phyloP scores from a whole-genome alignment of 2,329 filamentous ascomycete species.

The Clonostachys sp. region DNA sequence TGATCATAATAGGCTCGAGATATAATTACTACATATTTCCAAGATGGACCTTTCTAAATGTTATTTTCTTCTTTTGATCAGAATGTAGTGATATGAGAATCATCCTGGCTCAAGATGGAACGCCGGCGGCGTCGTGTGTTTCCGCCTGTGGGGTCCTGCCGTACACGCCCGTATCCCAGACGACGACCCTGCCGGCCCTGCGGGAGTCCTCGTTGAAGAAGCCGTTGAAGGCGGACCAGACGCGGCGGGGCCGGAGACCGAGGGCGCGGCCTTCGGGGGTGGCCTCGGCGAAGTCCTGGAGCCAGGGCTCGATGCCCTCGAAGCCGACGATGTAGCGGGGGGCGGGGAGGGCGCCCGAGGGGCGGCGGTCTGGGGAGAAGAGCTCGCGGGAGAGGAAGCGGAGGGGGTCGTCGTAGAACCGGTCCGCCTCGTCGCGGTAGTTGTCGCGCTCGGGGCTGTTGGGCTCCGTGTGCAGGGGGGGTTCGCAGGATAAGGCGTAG shows the following conservation, averaged over 20 bases:
- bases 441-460: slow-evolving; percentile 52
- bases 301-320: slow-evolving; percentile 46
- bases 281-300: slow-evolving; percentile 37
- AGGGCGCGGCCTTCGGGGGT: slow-evolving; percentile 30
- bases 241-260: slow-evolving; percentile 32
- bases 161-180: slow-evolving; percentile 50
- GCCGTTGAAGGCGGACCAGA: slow-evolving; percentile 56
- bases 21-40: too few species aligned
- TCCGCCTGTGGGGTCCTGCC: slow-evolving; percentile 4
- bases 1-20: too few species aligned
- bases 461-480: slow-evolving; percentile 66
- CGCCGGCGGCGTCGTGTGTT: not conserved
- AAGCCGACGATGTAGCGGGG: slow-evolving; percentile 59
- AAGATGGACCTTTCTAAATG: too few species aligned
- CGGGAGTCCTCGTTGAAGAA: slow-evolving; percentile 59
- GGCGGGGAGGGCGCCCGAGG: slow-evolving; percentile 6
- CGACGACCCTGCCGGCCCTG: slow-evolving; percentile 49
- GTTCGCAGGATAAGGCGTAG: slow-evolving; percentile 87
- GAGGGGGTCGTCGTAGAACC: slow-evolving; percentile 70
- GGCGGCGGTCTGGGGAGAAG: slow-evolving; percentile 17
- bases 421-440: slow-evolving; percentile 87
- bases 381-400: slow-evolving; percentile 53
- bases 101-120: not conserved
- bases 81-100: not conserved
- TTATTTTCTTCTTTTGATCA: too few species aligned